These are phyloP conservation scores for Rubus parviflorus DNA, from an alignment of 306 rosid genomes.

Conservation along the genomic window DNA sequence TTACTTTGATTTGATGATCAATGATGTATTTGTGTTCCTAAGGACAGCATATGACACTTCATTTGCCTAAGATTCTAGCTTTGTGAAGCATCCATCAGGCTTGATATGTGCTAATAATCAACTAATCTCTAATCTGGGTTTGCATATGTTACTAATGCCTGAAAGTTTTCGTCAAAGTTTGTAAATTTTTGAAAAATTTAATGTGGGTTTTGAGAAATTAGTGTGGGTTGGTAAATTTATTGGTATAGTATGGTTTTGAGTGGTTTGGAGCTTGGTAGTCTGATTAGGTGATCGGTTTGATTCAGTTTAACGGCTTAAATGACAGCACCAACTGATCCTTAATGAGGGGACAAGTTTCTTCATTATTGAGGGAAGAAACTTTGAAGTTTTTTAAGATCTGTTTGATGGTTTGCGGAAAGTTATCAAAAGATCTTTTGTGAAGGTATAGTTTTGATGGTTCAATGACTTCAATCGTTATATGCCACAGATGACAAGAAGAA, in stretches of 20 bases:
- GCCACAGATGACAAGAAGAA: slow-evolving; percentile 29
- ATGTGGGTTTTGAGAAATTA: not conserved
- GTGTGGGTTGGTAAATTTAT: not conserved
- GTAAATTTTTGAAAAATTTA: not conserved
- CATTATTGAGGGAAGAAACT: not conserved
- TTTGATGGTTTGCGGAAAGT: not conserved
- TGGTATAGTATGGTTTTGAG: not conserved
- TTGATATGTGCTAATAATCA: too few species aligned
- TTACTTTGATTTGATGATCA: too few species aligned
- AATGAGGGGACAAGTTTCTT: not conserved
- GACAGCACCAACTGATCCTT: not conserved
- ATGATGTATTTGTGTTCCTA: too few species aligned
- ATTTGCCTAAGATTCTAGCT: too few species aligned
- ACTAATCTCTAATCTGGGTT: too few species aligned
- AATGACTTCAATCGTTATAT: not conserved
- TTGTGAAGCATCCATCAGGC: too few species aligned
- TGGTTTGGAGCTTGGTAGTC: not conserved
- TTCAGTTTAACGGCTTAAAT: not conserved
- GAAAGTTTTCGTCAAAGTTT: not conserved
- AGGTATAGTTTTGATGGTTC: not conserved
- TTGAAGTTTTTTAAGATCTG: not conserved
- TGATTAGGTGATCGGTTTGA: not conserved
- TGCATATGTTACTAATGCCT: too few species aligned
- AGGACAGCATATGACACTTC: too few species aligned
- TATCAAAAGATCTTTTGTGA: too few species aligned